Percentiles rank a stretch among this genome's conserved stretches.
Conservation (phyloP, 73 alveolate species). For the Uronychia setigera region DNA sequence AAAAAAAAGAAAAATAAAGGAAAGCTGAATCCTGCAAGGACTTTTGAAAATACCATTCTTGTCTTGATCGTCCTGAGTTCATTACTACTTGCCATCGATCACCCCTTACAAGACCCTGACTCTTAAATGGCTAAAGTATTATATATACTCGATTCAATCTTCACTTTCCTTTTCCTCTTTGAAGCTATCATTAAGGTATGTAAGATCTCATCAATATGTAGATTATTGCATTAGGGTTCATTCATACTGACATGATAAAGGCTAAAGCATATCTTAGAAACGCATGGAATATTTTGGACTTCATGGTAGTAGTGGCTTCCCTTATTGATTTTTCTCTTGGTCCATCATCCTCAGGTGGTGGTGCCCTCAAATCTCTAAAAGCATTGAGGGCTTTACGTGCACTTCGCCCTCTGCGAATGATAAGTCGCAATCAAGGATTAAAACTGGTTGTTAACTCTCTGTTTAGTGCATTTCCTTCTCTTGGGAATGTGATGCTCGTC, state of each 20-base stretch:
- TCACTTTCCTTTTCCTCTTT: slow-evolving; percentile 7
- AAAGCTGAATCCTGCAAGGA: too few relatives aligned
- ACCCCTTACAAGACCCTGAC: slow-evolving; percentile 60
- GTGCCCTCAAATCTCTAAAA: slow-evolving; percentile 20
- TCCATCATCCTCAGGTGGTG: slow-evolving; percentile 1
- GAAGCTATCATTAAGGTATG: slow-evolving; percentile 10
- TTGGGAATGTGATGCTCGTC: slow-evolving; percentile 42
- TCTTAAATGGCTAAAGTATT: slow-evolving; percentile 14
- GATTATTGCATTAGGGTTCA: slow-evolving; percentile 25
- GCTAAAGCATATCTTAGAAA: not conserved
- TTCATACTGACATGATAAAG: not conserved
- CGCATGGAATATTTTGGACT: slow-evolving; percentile 29
- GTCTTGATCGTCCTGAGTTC: slow-evolving; percentile 55
- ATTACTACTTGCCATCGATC: slow-evolving; percentile 56
- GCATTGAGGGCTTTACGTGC: slow-evolving; percentile 65
- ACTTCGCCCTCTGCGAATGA: slow-evolving; percentile 36
- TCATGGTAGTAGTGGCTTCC: not conserved
- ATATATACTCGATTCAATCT: slow-evolving; percentile 2
- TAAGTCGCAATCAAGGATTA: slow-evolving; percentile 41
- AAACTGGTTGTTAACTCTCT: slow-evolving; percentile 41
- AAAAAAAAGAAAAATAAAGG: too few relatives aligned
- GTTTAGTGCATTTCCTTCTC: slow-evolving; percentile 34
- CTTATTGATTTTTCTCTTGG: not conserved
- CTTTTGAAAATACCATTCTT: slow-evolving; percentile 27
- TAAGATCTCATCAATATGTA: too few relatives aligned